These are phyloP conservation scores for Zygoascus biomembranicola DNA, from an alignment of 805 yeast genomes.

Conservation along the genomic window DNA sequence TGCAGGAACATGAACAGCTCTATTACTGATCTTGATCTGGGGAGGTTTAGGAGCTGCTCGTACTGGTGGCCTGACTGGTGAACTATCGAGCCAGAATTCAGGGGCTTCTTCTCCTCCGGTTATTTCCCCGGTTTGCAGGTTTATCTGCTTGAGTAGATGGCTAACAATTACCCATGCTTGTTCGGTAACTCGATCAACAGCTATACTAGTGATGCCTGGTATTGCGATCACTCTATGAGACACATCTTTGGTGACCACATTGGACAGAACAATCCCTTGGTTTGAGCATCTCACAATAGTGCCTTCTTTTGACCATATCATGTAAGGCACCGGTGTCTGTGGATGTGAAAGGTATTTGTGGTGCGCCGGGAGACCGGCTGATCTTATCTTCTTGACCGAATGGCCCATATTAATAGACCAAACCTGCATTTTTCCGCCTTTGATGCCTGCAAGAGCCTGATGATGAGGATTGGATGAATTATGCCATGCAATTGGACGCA, in stretches of 20 bases:
- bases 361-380: background rate
- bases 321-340: background rate
- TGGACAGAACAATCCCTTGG: background rate
- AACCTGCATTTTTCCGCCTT: background rate
- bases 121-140: background rate
- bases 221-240: background rate
- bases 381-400: background rate
- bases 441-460: background rate
- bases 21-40: background rate
- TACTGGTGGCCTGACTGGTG: background rate
- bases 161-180: background rate
- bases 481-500: background rate
- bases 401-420: slow-evolving; percentile 1
- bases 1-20: background rate
- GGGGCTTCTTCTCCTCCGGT: background rate
- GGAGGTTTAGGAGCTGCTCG: background rate
- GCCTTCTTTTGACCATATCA: background rate
- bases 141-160: background rate
- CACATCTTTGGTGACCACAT: background rate
- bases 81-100: background rate
- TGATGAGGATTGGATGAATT: slow-evolving; percentile 1
- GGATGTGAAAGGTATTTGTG: background rate
- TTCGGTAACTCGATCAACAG: background rate
- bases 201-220: background rate
- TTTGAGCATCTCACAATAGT: background rate